phyloP scores from a whole-genome alignment of 306 rosid species.

The Ziziphus jujuba region DNA sequence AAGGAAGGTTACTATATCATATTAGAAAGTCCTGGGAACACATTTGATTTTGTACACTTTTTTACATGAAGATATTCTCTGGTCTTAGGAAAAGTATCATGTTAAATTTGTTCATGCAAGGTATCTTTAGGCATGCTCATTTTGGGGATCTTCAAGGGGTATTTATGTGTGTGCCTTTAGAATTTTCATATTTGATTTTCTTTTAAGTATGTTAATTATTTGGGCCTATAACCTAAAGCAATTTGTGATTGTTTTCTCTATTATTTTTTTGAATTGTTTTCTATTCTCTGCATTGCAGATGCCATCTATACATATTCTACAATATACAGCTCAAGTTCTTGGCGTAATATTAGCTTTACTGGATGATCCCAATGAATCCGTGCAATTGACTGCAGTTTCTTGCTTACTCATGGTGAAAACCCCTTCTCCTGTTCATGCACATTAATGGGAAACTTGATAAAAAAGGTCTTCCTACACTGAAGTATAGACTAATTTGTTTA shows the following conservation, averaged over 20 bases:
- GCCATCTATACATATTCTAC: constrained; percentile 68
- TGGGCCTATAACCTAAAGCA: background rate
- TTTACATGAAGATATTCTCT: too few species aligned
- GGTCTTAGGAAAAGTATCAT: too few species aligned
- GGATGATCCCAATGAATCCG: constrained; percentile 86
- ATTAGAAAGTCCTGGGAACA: background rate
- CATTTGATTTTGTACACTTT: too few species aligned
- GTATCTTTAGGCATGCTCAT: background rate
- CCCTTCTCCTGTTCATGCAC: constrained; percentile 15
- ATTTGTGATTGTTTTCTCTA: background rate
- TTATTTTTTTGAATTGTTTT: background rate
- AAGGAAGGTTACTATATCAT: background rate
- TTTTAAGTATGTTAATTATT: background rate
- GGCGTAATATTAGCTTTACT: constrained; percentile 92
- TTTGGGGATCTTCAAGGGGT: background rate
- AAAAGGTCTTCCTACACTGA: background rate
- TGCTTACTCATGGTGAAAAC: constrained; percentile 82
- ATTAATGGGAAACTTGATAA: background rate
- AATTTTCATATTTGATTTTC: background rate
- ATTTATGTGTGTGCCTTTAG: background rate
- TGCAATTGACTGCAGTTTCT: constrained; percentile 90
- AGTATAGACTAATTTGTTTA: constrained; percentile 28
- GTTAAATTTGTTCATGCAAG: too few species aligned
- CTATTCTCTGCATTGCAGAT: constrained; percentile 49
- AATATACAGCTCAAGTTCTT: constrained; percentile 74